Evolutionary conservation across 2,329 filamentous ascomycete species (phyloP), one percentile per base, ranked within the genome.

Genomic region (Bertia moriformis): DNA sequence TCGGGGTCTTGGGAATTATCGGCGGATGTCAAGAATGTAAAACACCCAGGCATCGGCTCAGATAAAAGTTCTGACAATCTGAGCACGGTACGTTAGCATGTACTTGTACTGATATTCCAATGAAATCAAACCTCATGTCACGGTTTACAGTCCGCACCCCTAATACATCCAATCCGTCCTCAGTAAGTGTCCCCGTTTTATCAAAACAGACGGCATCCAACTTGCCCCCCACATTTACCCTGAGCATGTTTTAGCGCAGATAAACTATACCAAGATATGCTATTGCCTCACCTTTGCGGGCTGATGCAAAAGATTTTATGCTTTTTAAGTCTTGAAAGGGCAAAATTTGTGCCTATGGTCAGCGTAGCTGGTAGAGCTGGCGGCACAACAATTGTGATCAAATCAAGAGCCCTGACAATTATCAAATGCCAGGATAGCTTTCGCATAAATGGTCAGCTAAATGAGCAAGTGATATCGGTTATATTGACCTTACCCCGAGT

Each of bases 261-360:
- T 7, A 35, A 15, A 35, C 32, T n/a, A 29, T n/a, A 29, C 10
- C 32, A 35, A 35, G 10, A 35, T 13, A 35, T 7, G 17, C 10
- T 29, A n/a, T 10, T 29, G 12, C 17, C 32, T 14, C 7, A 35
- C 50, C 91, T 75, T 52, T 98, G 91, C 0, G 93, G 91, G 47
- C 89, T 96, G 51, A 96, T 98, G 53, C 91, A 98, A 53, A 94
- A 98, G 27, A 98, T 95, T 33, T 87, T 73, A 55, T 93, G 88
- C 45, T 79, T 75, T 59, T 87, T 94, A 19, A 98, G 66, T 18
- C 91, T 76, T 10, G 74, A 79, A 2, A 98, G 65, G 2, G 91
- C 93, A 56, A 98, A 98, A 54, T 89, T 96, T 13, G 86, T 96
- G 33, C 91, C 91, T 49, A 98, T 98, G 0, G 87, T 94, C 37